Evolutionary conservation across 768 basidiomycete species (phyloP).

Genomic region (Tephrocybe rancida): DNA sequence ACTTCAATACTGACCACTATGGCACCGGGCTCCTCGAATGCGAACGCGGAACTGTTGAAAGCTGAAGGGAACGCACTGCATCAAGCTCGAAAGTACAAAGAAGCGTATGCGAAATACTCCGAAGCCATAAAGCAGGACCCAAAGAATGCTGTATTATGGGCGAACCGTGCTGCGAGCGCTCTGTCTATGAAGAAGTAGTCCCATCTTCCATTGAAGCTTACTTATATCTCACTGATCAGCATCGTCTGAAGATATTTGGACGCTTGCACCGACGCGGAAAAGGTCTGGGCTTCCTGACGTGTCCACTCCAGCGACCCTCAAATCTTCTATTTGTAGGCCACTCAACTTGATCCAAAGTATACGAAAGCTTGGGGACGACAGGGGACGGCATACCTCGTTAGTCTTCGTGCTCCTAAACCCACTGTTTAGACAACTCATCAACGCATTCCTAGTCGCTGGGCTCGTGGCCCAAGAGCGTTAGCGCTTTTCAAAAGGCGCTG

Average conservation of each 20-base stretch:
- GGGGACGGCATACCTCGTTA: conserved; percentile 33
- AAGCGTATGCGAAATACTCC: conserved; percentile 41
- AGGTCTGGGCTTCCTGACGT: conserved; percentile 18
- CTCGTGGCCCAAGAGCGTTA: conserved; percentile 17
- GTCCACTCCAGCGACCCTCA: background rate
- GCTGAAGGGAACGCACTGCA: conserved; percentile 42
- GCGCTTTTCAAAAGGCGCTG: conserved; percentile 34
- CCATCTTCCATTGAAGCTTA: background rate
- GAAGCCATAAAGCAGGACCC: conserved; percentile 41
- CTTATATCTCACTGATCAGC: background rate
- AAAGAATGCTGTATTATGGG: conserved; percentile 41
- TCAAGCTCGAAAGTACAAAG: conserved; percentile 30
- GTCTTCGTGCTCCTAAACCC: background rate
- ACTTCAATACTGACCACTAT: no score
- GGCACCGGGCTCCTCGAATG: conserved; percentile 7
- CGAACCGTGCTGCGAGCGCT: conserved; percentile 46
- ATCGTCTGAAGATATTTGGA: conserved; percentile 30
- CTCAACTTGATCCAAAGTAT: conserved; percentile 39
- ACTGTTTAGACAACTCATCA: background rate
- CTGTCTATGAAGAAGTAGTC: conserved; percentile 37
- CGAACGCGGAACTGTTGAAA: conserved; percentile 33
- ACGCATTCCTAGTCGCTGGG: conserved; percentile 22
- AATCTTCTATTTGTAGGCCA: conserved; percentile 28
- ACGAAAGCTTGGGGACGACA: conserved; percentile 45
- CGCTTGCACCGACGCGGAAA: conserved; percentile 30